A percentile compares a stretch with the other conserved stretches of the same genome.
These are phyloP conservation scores for Globisporangium polare DNA, from an alignment of 352 stramenopile genomes.

Conservation along the genomic window DNA sequence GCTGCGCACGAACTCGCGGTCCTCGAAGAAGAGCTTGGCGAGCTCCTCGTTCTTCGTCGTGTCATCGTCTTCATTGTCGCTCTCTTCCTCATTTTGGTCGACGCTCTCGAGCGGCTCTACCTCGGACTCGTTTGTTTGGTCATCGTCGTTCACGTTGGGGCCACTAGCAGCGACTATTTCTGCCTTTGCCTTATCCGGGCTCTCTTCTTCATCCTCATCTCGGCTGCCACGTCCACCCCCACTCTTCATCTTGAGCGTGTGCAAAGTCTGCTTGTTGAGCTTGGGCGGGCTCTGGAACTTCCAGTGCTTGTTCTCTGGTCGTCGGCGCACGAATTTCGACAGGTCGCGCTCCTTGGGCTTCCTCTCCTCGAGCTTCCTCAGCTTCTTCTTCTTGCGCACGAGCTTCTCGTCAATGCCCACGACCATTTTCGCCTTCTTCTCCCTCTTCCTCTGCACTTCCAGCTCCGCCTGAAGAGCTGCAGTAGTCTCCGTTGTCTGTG, in stretches of 20 bases:
- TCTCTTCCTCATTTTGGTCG: neutral
- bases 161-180: neutral
- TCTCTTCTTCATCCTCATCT: neutral
- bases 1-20: slow-evolving; percentile 59
- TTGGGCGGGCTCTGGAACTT: slow-evolving; percentile 60
- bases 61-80: slow-evolving; percentile 4
- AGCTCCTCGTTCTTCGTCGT: slow-evolving; percentile 47
- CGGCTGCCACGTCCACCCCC: neutral
- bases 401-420: slow-evolving; percentile 9
- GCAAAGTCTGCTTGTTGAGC: slow-evolving; percentile 39
- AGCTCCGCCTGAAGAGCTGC: neutral
- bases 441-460: neutral
- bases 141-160: neutral
- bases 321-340: slow-evolving; percentile 50
- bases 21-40: slow-evolving; percentile 61
- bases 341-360: slow-evolving; percentile 12
- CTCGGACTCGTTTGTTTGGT: neutral
- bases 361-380: slow-evolving; percentile 8
- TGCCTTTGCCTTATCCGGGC: neutral
- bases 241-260: slow-evolving; percentile 15
- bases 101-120: slow-evolving; percentile 5
- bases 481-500: neutral
- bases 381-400: slow-evolving; percentile 9
- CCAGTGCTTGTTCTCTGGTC: slow-evolving; percentile 66
- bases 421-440: slow-evolving; percentile 3